Base-by-base conservation (phyloP, 345 rosid species). In the Salix arbutifolia region DNA sequence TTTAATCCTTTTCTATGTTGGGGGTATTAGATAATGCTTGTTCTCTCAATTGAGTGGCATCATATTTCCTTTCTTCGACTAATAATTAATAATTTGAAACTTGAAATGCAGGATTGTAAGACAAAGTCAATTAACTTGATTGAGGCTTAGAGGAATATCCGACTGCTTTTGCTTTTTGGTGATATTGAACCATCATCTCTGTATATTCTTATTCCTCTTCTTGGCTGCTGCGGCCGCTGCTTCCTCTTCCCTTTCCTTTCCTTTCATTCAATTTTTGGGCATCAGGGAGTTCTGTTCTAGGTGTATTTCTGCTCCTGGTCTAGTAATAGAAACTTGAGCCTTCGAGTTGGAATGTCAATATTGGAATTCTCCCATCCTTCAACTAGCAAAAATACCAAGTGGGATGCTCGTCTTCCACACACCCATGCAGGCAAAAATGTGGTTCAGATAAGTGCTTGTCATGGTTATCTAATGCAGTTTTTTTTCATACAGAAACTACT, bases 91-190 rank as follows among this genome's bases (percentile, higher is more conserved):
- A 14, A 44, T 28, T 76, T 23, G 1, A 1, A 6, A n/a, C n/a
- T 9, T 50, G 68, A 60, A 78, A 31, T 79, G 82, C 77, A 79
- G 82, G 65, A 56, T 50, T 10, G 56, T 26, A 23, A 68, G 82
- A 60, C 70, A 66, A 8, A 26, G 62, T n/a, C 62, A n/a, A 28
- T 7, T 35, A 68, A 69, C 77, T 30, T 40, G 30, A 64, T 23
- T n/a, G 65, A 68, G 50, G 28, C 60, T 6, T 12, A 9, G 67
- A n/a, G 16, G 23, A 11, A 21, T 46, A 33, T 21, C 25, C 65
- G 7, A 65, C 65, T 33, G 77, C 17, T 40, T 46, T 76, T 13
- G 38, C 6, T 38, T 12, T 50, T 26, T 11, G 19, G 14, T 56
- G 66, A n/a, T 28, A 25, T 3, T n/a, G 17, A n/a, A 5, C n/a